Conservation (phyloP, 495 filamentous ascomycete genomes). For the Hypoxylon intermedium region DNA sequence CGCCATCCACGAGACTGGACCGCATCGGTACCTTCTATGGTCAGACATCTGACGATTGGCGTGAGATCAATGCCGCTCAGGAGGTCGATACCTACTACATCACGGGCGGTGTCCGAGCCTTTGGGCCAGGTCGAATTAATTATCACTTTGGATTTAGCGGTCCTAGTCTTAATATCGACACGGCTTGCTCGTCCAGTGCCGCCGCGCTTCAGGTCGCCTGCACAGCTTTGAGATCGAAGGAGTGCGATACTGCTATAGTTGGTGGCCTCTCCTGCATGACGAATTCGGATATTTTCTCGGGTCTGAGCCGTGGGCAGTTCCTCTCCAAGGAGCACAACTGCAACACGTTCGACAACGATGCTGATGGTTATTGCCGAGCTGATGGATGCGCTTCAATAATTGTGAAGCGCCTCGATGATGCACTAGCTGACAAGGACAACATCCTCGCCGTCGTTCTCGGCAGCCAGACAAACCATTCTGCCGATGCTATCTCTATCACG, state of each 20-base stretch:
- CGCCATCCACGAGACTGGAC: conserved; percentile 81
- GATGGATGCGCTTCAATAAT: conserved; percentile 76
- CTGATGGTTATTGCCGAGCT: conserved; percentile 80
- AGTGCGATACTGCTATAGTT: conserved; percentile 84
- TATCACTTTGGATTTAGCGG: conserved; percentile 87
- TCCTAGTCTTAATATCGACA: conserved; percentile 85
- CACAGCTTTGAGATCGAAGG: conserved; percentile 78
- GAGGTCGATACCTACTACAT: conserved; percentile 95
- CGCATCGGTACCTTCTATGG: conserved; percentile 92
- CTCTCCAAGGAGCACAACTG: conserved; percentile 80
- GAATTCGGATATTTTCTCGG: conserved; percentile 84
- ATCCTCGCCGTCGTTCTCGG: conserved; percentile 73
- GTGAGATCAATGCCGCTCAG: conserved; percentile 87
- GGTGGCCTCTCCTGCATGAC: conserved; percentile 83
- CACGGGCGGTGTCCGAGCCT: conserved; percentile 85
- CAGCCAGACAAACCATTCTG: conserved; percentile 76
- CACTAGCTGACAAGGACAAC: conserved; percentile 74
- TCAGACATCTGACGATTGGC: conserved; percentile 90
- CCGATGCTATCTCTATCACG: conserved; percentile 81
- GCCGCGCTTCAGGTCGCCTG: conserved; percentile 86
- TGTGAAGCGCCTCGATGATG: conserved; percentile 78
- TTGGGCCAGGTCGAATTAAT: conserved; percentile 87
- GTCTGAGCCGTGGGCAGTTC: conserved; percentile 84
- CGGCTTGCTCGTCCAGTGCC: conserved; percentile 86
- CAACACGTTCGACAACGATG: conserved; percentile 78